These are phyloP conservation scores for Aureobasidium sp. DNA, from an alignment of 2,329 filamentous ascomycete genomes.

Conservation along the genomic window DNA sequence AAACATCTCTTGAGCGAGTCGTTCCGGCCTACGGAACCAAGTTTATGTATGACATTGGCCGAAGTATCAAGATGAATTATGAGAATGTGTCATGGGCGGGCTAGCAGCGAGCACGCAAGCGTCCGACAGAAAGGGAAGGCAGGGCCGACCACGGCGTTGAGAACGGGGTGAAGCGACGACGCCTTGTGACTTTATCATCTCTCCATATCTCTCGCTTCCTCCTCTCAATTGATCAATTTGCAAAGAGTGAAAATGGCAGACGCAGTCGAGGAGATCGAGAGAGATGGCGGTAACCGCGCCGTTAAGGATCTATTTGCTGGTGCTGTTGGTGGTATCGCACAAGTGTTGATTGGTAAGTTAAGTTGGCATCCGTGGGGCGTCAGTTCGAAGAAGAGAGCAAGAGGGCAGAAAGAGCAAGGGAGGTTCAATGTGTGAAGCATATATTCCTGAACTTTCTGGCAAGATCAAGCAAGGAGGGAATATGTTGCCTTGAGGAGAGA, in stretches of 20 bases:
- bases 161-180: constrained; percentile 5
- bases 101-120: constrained; percentile 7
- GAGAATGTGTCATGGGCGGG: background rate
- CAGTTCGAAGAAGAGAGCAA: background rate
- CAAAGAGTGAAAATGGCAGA: constrained; percentile 26
- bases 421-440: background rate
- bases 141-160: constrained; percentile 12
- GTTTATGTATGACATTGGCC: no score
- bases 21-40: background rate
- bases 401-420: background rate
- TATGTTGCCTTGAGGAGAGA: background rate
- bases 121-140: constrained; percentile 1
- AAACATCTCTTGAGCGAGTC: background rate
- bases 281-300: constrained; percentile 37
- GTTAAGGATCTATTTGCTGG: constrained; percentile 84
- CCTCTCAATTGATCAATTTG: background rate
- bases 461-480: no score
- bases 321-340: constrained; percentile 83
- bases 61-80: background rate
- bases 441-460: background rate
- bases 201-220: background rate
- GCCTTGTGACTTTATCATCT: background rate
- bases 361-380: background rate
- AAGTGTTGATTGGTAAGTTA: constrained; percentile 79
- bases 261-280: constrained; percentile 33